A percentile compares a stretch with the other conserved stretches of the same genome.
These are phyloP conservation scores for Sclerotinia trifoliorum DNA, from an alignment of 2,329 filamentous ascomycete genomes.

Conservation along the genomic window DNA sequence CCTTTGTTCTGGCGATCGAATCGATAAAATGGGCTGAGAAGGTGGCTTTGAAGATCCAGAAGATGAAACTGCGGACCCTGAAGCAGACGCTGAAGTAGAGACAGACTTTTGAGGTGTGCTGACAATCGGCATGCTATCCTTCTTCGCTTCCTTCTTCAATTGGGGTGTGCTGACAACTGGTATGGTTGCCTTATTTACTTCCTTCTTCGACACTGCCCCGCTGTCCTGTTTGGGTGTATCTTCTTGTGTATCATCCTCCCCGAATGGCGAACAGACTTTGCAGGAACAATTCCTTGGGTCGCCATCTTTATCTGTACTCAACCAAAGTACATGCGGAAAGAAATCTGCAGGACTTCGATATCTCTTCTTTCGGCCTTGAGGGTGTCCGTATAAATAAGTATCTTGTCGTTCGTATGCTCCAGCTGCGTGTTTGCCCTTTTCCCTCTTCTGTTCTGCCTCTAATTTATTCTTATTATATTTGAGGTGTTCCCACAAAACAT, in stretches of 20 bases:
- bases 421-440: conserved; percentile 45
- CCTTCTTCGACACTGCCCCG: conserved; percentile 25
- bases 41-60: conserved; percentile 22
- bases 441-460: conserved; percentile 41
- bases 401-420: conserved; percentile 56
- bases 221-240: conserved; percentile 30
- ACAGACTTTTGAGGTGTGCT: conserved; percentile 12
- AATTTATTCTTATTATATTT: conserved; percentile 49
- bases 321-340: conserved; percentile 58
- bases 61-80: not conserved
- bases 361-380: conserved; percentile 54
- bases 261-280: conserved; percentile 56
- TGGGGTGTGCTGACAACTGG: conserved; percentile 2
- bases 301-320: conserved; percentile 51
- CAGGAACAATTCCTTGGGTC: conserved; percentile 55
- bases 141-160: conserved; percentile 26
- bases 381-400: conserved; percentile 60
- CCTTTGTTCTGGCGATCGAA: conserved; percentile 45
- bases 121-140: conserved; percentile 2
- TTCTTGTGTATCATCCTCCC: conserved; percentile 42
- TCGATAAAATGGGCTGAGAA: conserved; percentile 16
- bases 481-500: conserved; percentile 57
- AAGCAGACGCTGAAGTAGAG: not conserved
- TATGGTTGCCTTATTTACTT: conserved; percentile 20
- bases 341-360: conserved; percentile 59